Conservation (phyloP, 75 land plant species). For the Selaginella tamariscina region DNA sequence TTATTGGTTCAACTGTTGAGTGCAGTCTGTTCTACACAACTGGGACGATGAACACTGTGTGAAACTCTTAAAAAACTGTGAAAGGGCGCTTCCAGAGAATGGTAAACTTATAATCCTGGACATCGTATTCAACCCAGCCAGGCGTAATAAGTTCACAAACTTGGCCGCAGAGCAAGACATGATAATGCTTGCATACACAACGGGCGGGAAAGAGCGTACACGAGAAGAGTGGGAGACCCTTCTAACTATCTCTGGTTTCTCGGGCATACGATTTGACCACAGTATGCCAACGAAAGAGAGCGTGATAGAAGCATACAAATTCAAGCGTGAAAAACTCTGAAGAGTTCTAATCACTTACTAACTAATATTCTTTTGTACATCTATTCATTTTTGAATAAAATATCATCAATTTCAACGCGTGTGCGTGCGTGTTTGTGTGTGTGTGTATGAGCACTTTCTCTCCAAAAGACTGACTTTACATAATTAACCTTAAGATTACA, state of each 20-base stretch:
- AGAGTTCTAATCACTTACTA: not conserved
- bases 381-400: too few species aligned
- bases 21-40: constrained; percentile 14
- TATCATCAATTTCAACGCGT: too few species aligned
- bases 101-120: constrained; percentile 19
- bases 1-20: not conserved
- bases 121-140: not conserved
- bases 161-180: constrained; percentile 22
- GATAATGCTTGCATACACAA: constrained; percentile 25
- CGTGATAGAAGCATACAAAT: not conserved
- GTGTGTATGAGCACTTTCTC: too few species aligned
- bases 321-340: not conserved
- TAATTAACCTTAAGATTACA: too few species aligned
- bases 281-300: not conserved
- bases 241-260: not conserved
- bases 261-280: not conserved
- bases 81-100: constrained; percentile 12
- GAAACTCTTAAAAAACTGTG: constrained; percentile 18
- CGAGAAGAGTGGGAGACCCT: constrained; percentile 19
- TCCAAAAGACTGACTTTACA: too few species aligned
- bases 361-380: too few species aligned
- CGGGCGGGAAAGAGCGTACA: constrained; percentile 25
- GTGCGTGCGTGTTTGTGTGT: too few species aligned
- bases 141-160: constrained; percentile 4
- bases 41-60: constrained; percentile 23